Base-by-base conservation (phyloP, 768 basidiomycete species). In the Hypholoma sublateritium region DNA sequence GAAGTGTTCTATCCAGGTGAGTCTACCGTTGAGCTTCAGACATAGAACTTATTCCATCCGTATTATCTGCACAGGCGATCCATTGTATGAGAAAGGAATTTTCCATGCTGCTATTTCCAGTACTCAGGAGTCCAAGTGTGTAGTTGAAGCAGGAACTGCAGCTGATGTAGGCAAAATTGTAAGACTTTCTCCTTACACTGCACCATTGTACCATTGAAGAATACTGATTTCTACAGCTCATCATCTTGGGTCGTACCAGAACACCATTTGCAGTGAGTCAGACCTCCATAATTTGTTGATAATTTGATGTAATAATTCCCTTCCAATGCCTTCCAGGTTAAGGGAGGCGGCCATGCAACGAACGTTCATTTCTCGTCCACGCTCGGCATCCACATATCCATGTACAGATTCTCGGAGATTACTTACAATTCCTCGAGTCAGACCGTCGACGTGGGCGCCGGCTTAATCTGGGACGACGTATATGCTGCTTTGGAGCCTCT, bases 311-410 rank as follows among this genome's bases (percentile, higher is more conserved):
- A 49, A 35, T 32, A 32, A 13, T 21, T 4, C 43, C 6, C 21
- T 22, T 45, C 14, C 25, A 35, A n/a, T 46, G 28, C 6, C 9
- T 28, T 1, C 5, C 28, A 84, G 85, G 77, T 87, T 51, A 87
- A 85, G 67, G 80, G 84, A 16, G 85, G 83, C 13, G 85, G 86
- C 0, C 85, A 87, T 65, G 58, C 80, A 0, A 62, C 75, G 4
- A 86, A 85, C 61, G 77, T 74, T 0, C 78, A 78, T 2, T 86
- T 85, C 59, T 84, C 84, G 0, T 87, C 87, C 0, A 87, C 86
- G 0, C 58, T 65, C 1, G 85, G 85, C 32, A 77, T 88, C 9
- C 83, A 82, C 12, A 85, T 88, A 4, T 68, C 80, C 4, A 80
- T 87, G 82, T 65, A 58, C 32, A 70, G 74, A 2, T 84, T 86